Base-by-base conservation (phyloP, 176 grass and related monocot genomes). In the Aegilops speltoides region DNA sequence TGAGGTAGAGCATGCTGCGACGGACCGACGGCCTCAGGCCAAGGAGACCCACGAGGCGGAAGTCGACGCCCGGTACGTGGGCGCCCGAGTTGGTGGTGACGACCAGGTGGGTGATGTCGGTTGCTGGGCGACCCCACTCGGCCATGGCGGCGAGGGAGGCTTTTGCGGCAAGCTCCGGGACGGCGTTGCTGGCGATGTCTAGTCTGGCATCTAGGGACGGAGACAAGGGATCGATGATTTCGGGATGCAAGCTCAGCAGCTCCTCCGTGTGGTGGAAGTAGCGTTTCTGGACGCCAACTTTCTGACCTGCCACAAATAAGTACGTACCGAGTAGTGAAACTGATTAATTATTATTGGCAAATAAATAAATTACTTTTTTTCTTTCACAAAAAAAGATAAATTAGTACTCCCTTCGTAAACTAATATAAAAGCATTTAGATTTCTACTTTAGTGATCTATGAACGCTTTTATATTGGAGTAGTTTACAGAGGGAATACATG, bases 151-250 rank as follows among this genome's bases (percentile, higher is more conserved):
- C n/a, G 57, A 2, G 0, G 1, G 57, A 20, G 57, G 57, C 57
- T 2, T 7, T 20, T 22, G 20, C 20, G 20, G 57, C 57, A 7
- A 60, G 57, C 57, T 60, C 6, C 7, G 57, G 57, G 2, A 60
- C 20, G 2, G 57, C 57, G 57, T 5, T 19, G 57, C 7, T 6
- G 20, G 20, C 20, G 6, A 60, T 82, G n/a, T 84, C 82, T 22
- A 84, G 67, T 50, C 88, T 63, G 2, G 79, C 72, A 32, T 84
- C 87, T 1, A 92, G 84, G 20, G 87, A 89, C 17, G 84, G 71
- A 24, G 71, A 70, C 72, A 67, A 82, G 40, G 61, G 37, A 5
- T 78, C 84, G 8, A 34, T 8, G 5, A 90, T 12, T 29, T 90
- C 71, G 5, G 88, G 81, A 68, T 93, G 23, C 29, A 76, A 63